phyloP scores from a whole-genome alignment of 2,329 filamentous ascomycete species.

The Pseudogymnoascus sp. region DNA sequence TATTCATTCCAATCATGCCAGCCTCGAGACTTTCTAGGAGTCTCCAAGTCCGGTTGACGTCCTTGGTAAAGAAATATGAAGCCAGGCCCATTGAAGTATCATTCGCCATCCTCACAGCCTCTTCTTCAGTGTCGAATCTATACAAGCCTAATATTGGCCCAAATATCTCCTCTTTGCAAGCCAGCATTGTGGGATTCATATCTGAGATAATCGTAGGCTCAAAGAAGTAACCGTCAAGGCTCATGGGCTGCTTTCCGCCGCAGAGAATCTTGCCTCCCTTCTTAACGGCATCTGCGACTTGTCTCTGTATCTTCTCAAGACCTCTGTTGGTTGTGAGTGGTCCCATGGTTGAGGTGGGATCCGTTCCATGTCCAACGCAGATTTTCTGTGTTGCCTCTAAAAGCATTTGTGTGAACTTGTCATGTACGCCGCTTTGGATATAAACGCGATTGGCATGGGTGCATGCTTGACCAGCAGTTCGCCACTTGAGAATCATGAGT shows the following conservation, averaged over 20 bases:
- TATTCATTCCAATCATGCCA: conserved; percentile 63
- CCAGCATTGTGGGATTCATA: conserved; percentile 49
- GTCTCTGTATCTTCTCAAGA: conserved; percentile 48
- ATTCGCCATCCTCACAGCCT: conserved; percentile 53
- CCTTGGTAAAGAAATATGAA: conserved; percentile 62
- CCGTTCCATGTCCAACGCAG: conserved; percentile 54
- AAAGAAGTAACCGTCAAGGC: conserved; percentile 57
- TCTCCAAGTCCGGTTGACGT: conserved; percentile 57
- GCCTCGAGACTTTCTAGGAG: conserved; percentile 61
- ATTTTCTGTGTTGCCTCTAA: conserved; percentile 45
- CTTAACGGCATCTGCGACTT: conserved; percentile 57
- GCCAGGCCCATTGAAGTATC: conserved; percentile 56
- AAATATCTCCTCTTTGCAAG: conserved; percentile 52
- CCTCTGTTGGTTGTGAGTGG: conserved; percentile 50
- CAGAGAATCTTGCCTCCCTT: conserved; percentile 57
- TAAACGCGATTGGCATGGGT: conserved; percentile 60
- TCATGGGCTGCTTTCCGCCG: conserved; percentile 48
- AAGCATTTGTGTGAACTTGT: conserved; percentile 50
- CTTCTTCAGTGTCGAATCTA: conserved; percentile 58
- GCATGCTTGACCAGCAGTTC: conserved; percentile 57
- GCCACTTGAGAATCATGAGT: conserved; percentile 46
- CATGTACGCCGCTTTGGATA: conserved; percentile 55
- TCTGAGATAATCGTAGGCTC: conserved; percentile 58
- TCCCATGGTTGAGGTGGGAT: conserved; percentile 50
- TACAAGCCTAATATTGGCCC: conserved; percentile 57